These are phyloP conservation scores for Arxiozyma slooffiae DNA, from an alignment of 1,139 yeast genomes.

Conservation along the genomic window DNA sequence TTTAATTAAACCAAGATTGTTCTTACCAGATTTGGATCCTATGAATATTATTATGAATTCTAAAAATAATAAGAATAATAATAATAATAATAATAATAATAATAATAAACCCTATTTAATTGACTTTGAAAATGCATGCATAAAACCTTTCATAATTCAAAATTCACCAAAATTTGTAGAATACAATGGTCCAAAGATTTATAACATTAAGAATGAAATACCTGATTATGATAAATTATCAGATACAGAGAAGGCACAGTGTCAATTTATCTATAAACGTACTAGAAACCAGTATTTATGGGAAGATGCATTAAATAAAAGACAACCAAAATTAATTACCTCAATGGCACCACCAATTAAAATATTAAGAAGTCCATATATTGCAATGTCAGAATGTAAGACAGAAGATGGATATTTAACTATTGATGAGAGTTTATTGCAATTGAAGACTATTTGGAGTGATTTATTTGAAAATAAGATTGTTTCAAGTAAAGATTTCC, in stretches of 20 bases:
- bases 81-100: no score
- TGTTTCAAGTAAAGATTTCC: constrained; percentile 41
- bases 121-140: constrained; percentile 72
- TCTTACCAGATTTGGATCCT: constrained; percentile 81
- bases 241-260: constrained; percentile 68
- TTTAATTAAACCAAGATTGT: constrained; percentile 63
- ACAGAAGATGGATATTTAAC: constrained; percentile 53
- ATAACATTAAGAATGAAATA: constrained; percentile 61
- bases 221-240: constrained; percentile 58
- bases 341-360: constrained; percentile 72
- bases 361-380: constrained; percentile 54
- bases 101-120: constrained; percentile 41
- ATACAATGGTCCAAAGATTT: constrained; percentile 81
- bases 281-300: constrained; percentile 86
- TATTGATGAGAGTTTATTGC: constrained; percentile 59
- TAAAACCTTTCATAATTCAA: constrained; percentile 72
- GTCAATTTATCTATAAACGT: constrained; percentile 74
- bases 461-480: constrained; percentile 55
- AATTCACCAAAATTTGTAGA: constrained; percentile 75
- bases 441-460: constrained; percentile 68
- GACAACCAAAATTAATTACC: constrained; percentile 56
- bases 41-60: constrained; percentile 58
- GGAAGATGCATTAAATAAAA: constrained; percentile 65
- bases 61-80: no score
- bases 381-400: constrained; percentile 46